Evolutionary conservation across 768 basidiomycete genomes (phyloP), one percentile per base, ranked within the genome.

Genomic region (Russula earlei): DNA sequence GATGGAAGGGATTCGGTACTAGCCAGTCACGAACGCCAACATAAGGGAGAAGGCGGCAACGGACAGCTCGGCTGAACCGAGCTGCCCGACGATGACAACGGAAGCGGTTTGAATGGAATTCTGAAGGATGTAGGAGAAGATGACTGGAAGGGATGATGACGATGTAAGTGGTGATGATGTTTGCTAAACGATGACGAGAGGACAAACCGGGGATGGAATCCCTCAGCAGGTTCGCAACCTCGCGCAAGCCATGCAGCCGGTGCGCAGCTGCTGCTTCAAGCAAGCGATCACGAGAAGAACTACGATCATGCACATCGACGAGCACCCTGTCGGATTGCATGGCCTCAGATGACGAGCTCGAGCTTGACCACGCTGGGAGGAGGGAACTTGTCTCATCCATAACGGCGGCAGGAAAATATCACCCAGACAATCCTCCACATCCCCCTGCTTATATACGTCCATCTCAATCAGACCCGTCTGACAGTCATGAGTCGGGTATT

Each of bases 21-120:
- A 70, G 79, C 84, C 83, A 75, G 86, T 84, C 8, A 87, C 86
- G 65, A 81, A 85, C 14, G 85, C 85, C 62, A 89, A 69, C 85
- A 88, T 88, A 65, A 85, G 70, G 27, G 83, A 77, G 63, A 87
- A 84, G 41, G 87, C 85, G 12, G 87, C 77, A 2, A 79, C 81
- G 1, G 85, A 85, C 15, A 89, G 72, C 63, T 85, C 81, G 60
- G 82, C 72, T 19, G 85, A 79, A 2, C 87, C 85, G 9, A 88
- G 74, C 19, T 80, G 79, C 24, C 85, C 84, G 11, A 76, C 77
- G 60, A 87, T 75, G 33, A 85, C 61, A 49, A 87, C 75, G 17
- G 84, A 78, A 17, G 74, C 70, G 4, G 84, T 83, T 67, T 87
- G 86, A 36, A 85, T 75, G 4, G 85, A 87, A 64, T 86, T 85